Percentiles rank a stretch among this genome's conserved stretches.
Evolutionary conservation across 768 basidiomycete species (phyloP).

Genomic region (Melanogaster broomeanus): DNA sequence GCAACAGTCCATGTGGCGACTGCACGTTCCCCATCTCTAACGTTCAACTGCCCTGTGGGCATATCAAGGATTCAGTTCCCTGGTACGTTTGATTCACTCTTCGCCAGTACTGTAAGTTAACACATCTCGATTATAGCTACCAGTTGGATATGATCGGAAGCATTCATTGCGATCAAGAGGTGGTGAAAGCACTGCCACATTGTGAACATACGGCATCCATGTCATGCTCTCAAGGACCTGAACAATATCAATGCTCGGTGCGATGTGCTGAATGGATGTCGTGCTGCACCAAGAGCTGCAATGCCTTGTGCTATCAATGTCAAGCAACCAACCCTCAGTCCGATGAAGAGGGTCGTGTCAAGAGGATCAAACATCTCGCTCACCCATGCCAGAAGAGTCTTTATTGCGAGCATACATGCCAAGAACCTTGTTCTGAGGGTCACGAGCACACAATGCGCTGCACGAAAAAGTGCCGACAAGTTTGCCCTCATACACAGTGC

Average conservation of each 20-base stretch:
- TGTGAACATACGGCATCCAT: constrained; percentile 58
- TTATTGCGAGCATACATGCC: constrained; percentile 60
- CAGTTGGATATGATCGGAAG: constrained; percentile 44
- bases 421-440: constrained; percentile 45
- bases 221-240: constrained; percentile 48
- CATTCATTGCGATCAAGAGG: constrained; percentile 43
- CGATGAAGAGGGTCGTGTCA: constrained; percentile 3
- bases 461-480: constrained; percentile 49
- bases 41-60: constrained; percentile 61
- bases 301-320: constrained; percentile 49
- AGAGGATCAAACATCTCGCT: constrained; percentile 36
- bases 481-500: constrained; percentile 56
- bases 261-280: constrained; percentile 46
- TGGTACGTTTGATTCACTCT: constrained; percentile 42
- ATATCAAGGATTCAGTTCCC: constrained; percentile 41
- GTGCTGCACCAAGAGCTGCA: constrained; percentile 58
- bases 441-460: constrained; percentile 54
- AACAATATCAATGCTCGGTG: constrained; percentile 37
- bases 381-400: constrained; percentile 55
- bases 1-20: constrained; percentile 51
- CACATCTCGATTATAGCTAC: constrained; percentile 36
- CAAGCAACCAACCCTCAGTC: constrained; percentile 27
- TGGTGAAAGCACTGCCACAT: constrained; percentile 44
- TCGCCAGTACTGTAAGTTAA: neutral
- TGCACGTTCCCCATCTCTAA: constrained; percentile 50